These are phyloP conservation scores for Purpureocillium takamizusanense DNA, from an alignment of 2,329 filamentous ascomycete species.

Conservation along the genomic window DNA sequence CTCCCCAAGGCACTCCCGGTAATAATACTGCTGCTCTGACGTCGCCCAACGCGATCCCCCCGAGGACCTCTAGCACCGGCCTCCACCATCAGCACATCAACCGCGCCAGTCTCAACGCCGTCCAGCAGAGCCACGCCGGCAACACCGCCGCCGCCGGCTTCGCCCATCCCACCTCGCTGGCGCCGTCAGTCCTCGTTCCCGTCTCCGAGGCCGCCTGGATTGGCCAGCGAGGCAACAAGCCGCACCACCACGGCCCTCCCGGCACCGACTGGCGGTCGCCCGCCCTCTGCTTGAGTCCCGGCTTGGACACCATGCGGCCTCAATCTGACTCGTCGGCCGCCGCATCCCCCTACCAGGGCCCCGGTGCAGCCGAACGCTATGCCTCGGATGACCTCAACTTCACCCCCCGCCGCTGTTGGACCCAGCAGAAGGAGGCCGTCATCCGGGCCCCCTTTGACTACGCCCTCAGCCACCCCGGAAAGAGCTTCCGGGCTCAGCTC, in stretches of 20 bases:
- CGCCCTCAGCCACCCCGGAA: constrained; percentile 68
- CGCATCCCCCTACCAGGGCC: constrained; percentile 18
- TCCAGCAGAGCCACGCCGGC: constrained; percentile 13
- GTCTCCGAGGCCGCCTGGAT: constrained; percentile 57
- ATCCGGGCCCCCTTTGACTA: constrained; percentile 75
- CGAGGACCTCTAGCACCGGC: constrained; percentile 53
- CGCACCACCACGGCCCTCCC: no score
- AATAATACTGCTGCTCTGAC: constrained; percentile 18
- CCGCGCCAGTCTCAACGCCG: no score
- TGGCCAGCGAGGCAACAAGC: constrained; percentile 20
- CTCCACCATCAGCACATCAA: constrained; percentile 4
- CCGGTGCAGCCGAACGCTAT: constrained; percentile 42
- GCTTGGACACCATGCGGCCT: constrained; percentile 19
- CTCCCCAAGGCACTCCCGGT: background rate
- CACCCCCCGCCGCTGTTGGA: constrained; percentile 49
- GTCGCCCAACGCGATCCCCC: constrained; percentile 57
- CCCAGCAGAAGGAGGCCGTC: constrained; percentile 65
- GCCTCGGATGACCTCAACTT: constrained; percentile 47
- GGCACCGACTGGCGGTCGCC: constrained; percentile 3
- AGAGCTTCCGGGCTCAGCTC: constrained; percentile 73
- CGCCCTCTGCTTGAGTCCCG: constrained; percentile 1
- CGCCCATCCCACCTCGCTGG: constrained; percentile 6
- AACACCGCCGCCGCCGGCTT: constrained; percentile 29
- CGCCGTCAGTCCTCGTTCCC: constrained; percentile 30
- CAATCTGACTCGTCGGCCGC: constrained; percentile 15